Base-by-base conservation (phyloP, 352 stramenopile species). In the Globisporangium nagaii region DNA sequence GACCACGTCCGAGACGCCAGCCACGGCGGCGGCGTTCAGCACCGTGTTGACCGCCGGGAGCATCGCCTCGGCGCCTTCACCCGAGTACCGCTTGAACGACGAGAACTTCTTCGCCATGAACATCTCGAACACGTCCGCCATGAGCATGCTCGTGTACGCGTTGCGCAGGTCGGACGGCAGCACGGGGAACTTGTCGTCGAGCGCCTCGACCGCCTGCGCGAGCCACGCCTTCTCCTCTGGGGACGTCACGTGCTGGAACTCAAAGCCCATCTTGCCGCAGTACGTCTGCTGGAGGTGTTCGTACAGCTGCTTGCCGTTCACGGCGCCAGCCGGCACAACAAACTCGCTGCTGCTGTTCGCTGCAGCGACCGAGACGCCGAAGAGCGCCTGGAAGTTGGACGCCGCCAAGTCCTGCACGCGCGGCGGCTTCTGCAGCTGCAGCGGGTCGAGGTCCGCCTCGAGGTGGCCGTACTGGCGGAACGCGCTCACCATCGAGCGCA, bases 71-170 rank as follows among this genome's bases (percentile, higher is more conserved):
- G 81, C 78, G 34, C 86, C 86, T 69, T 96, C 86, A 1, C 86
- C 80, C 1, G 81, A 93, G 60, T 94, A 96, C 13, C 85, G 73
- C 70, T 96, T 96, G 66, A 92, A 93, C 7, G 74, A 87, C 44
- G 79, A 70, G 53, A 92, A 93, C 55, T 93, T 93, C 56, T 86
- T 91, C 22, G 67, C 80, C 71, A 93, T 85, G 57, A 95, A 96
- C 24, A 44, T 80, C 57, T 96, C 86, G 49, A 94, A 96, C 46
- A 82, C 72, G 30, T 95, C 79, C 3, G 83, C 84, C 53, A 77
- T 80, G 36, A 89, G 48, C 83, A 95, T 91, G 56, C 52, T 79
- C 31, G 73, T 84, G 70, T 87, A 90, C 20, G 82, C 76, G 56
- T 91, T 91, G 62, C 79, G 79, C 47, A 90, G 35, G 25, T 90